These are phyloP conservation scores for Neurospora cerealis DNA, from an alignment of 495 filamentous ascomycete species.

Conservation along the genomic window DNA sequence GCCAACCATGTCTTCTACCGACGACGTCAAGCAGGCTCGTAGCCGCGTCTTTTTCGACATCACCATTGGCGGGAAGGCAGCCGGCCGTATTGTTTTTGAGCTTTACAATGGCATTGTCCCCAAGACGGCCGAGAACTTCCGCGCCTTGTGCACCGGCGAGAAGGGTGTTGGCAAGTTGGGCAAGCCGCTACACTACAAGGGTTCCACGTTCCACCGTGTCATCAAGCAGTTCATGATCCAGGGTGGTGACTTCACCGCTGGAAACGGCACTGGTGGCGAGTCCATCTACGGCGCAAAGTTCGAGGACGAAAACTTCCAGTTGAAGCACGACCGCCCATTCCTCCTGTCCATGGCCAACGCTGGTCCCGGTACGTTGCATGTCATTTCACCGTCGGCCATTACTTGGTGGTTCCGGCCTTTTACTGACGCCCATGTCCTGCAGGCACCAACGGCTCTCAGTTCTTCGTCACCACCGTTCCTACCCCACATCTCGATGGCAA, in stretches of 20 bases:
- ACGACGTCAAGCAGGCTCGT: conserved; percentile 37
- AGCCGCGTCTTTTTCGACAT: conserved; percentile 85
- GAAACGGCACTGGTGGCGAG: conserved; percentile 93
- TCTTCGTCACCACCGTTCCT: conserved; percentile 91
- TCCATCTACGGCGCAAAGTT: conserved; percentile 98
- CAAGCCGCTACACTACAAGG: conserved; percentile 86
- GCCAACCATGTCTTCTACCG: conserved; percentile 23
- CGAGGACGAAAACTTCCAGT: conserved; percentile 89
- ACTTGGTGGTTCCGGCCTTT: conserved; percentile 6
- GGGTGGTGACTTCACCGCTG: conserved; percentile 93
- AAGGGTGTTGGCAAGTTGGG: conserved; percentile 74
- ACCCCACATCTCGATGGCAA: conserved; percentile 94
- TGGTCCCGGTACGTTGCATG: conserved; percentile 62
- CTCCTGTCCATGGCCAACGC: conserved; percentile 97
- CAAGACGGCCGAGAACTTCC: conserved; percentile 95
- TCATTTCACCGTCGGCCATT: neutral
- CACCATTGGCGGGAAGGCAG: conserved; percentile 57
- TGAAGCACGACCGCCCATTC: conserved; percentile 92
- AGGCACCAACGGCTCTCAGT: conserved; percentile 93
- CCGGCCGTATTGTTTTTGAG: conserved; percentile 73
- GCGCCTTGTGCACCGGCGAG: conserved; percentile 86
- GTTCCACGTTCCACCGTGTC: conserved; percentile 85
- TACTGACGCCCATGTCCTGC: neutral
- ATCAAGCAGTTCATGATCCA: conserved; percentile 99
- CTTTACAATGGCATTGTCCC: conserved; percentile 86